Base-by-base conservation (phyloP, 2,329 filamentous ascomycete species). In the Talaromyces sp. region DNA sequence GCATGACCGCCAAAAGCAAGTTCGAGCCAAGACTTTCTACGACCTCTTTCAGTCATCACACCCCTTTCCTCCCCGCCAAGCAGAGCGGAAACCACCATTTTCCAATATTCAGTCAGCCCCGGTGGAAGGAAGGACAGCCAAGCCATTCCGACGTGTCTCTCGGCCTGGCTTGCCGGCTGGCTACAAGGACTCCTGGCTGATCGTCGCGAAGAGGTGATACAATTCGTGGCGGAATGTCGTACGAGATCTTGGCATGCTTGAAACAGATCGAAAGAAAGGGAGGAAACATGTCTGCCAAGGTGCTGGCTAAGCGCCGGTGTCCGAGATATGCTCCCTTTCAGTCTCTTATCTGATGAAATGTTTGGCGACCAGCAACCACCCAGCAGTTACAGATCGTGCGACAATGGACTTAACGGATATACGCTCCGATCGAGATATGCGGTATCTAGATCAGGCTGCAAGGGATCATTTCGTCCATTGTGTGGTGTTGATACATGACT, bases 151-250 rank as follows among this genome's bases (percentile, higher is more conserved):
- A 54, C n/a, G 14, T 54, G n/a, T 21, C 28, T 28, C 28, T 6
- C 28, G 3, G n/a, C 35, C 42, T 59, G 31, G 21, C 33, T 35
- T 39, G 57, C 57, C n/a, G 11, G 50, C 28, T 35, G 31, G 31
- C 11, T 54, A 37, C 18, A 7, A 12, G n/a, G n/a, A 31, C 11
- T 35, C 18, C 11, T 8, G 31, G 18, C 31, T 6, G 50, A 54
- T 54, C 48, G n/a, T 18, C 48, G 9, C 28, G 11, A 35, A 12
- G 4, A 25, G n/a, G 21, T 35, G 42, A 37, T 28, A 33, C 33
- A 40, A 28, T 60, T 39, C 44, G 44, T 25, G 44, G 58, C 58
- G 58, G 58, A 52, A 60, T 60, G 58, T 60, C 46, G 46, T 31
- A 52, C 58, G 35, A 39, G 18, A 33, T 50, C 58, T 60, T 60